Percentiles rank a stretch among this genome's conserved stretches.
These are phyloP conservation scores for Puccinia horiana DNA, from an alignment of 1,284 basidiomycete species.

Conservation along the genomic window DNA sequence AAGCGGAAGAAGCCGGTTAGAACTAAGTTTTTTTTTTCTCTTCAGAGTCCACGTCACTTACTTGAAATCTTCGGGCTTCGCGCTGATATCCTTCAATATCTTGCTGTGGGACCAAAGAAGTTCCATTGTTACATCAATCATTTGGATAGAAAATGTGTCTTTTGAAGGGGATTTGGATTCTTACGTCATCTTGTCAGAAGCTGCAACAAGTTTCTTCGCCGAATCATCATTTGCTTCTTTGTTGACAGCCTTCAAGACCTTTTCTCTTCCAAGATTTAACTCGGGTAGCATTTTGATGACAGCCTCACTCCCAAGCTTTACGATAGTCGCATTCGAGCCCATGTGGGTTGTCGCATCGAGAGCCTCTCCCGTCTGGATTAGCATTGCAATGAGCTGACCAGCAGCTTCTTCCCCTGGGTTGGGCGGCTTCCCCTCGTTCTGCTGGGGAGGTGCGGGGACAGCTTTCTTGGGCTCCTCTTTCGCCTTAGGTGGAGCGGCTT, in stretches of 20 bases:
- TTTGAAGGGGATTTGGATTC: not conserved
- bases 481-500: not conserved
- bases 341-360: conserved; percentile 32
- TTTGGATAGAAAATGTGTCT: not conserved
- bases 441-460: not conserved
- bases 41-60: not conserved
- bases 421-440: not conserved
- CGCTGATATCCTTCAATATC: not conserved
- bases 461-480: not conserved
- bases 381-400: conserved; percentile 18
- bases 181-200: not conserved
- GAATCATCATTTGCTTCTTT: not conserved
- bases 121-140: not conserved
- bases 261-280: not conserved
- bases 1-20: not conserved
- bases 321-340: conserved; percentile 10
- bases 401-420: conserved; percentile 16
- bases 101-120: not conserved
- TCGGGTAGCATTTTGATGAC: conserved; percentile 25
- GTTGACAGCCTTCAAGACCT: not conserved
- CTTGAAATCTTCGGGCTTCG: not conserved
- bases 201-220: not conserved
- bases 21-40: not conserved
- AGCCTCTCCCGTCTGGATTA: not conserved
- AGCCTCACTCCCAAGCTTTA: not conserved